Conservation (phyloP, 2,329 filamentous ascomycete genomes). For the Ramularia collo-cygni region DNA sequence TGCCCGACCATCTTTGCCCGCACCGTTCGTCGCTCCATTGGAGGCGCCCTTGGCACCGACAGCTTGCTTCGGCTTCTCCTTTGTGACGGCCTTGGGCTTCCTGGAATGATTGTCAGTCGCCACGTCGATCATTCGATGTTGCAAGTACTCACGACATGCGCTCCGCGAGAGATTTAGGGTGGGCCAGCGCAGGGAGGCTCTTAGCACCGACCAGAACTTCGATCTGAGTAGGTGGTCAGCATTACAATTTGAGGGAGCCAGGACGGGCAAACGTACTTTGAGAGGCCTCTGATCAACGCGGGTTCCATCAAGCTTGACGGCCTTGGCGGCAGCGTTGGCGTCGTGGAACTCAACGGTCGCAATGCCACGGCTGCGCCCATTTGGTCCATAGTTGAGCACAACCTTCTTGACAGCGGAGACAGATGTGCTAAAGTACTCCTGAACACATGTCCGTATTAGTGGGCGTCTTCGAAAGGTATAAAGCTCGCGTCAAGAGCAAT, state of each 20-base stretch:
- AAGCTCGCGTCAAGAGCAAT: neutral
- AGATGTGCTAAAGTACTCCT: slow-evolving; percentile 93
- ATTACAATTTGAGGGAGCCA: neutral
- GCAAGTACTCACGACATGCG: slow-evolving; percentile 62
- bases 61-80: slow-evolving; percentile 26
- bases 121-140: neutral
- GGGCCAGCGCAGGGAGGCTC: slow-evolving; percentile 58
- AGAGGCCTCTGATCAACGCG: slow-evolving; percentile 85
- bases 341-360: slow-evolving; percentile 83
- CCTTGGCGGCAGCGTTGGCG: slow-evolving; percentile 74
- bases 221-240: slow-evolving; percentile 50
- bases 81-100: slow-evolving; percentile 29
- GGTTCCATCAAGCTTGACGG: slow-evolving; percentile 79
- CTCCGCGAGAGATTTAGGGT: slow-evolving; percentile 71
- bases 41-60: slow-evolving; percentile 68
- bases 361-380: slow-evolving; percentile 83
- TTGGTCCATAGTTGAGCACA: slow-evolving; percentile 85
- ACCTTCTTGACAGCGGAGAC: slow-evolving; percentile 88
- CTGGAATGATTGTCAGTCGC: slow-evolving; percentile 20
- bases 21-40: slow-evolving; percentile 53
- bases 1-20: slow-evolving; percentile 44
- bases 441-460: slow-evolving; percentile 58
- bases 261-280: slow-evolving; percentile 56
- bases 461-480: slow-evolving; percentile 22
- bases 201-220: slow-evolving; percentile 70